Base-by-base conservation (phyloP, 768 basidiomycete species). In the Pleurotus giganteus region DNA sequence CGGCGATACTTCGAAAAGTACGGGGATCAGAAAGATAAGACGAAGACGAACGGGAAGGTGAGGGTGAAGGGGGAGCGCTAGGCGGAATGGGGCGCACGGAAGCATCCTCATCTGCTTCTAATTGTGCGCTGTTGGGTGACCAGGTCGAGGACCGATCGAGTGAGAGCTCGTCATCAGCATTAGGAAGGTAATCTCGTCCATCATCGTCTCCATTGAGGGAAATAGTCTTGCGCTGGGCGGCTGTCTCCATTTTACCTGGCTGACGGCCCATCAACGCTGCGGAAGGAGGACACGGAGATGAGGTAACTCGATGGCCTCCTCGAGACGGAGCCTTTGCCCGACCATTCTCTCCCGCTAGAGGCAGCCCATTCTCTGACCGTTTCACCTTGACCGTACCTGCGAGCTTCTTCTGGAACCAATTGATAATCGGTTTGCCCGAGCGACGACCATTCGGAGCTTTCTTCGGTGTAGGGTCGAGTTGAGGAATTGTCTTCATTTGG, bases 71-170 rank as follows among this genome's bases (percentile, higher is more conserved):
- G 9, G 92, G 91, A 4, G 85, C 78, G 60, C 89, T 93, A 4
- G 96, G 96, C 21, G 94, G 91, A 31, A 98, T 70, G 3, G 94
- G 94, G 27, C 94, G 84, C 13, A 97, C 69, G 32, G 93, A 96
- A 8, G 96, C 96, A 65, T 97, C 94, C 53, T 97, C 96, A 65
- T 98, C 95, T 13, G 94, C 94, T 69, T 92, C 92, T 27, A 84
- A 69, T 24, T 34, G 49, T 39, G 79, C 77, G 60, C 86, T 89
- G 13, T 83, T 74, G 39, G 88, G 90, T 6, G 90, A 91, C 87
- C 89, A 91, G 42, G 81, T 80, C 2, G 91, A 92, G 57, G 88
- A 85, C 47, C 84, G 80, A 43, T 87, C 85, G 34, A 57, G 51
- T 80, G 65, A 21, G 26, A 72, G 79, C 42, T 80, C 83, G 46